These are phyloP conservation scores for Hymenoscyphus repandus DNA, from an alignment of 2,329 filamentous ascomycete species.

Conservation along the genomic window DNA sequence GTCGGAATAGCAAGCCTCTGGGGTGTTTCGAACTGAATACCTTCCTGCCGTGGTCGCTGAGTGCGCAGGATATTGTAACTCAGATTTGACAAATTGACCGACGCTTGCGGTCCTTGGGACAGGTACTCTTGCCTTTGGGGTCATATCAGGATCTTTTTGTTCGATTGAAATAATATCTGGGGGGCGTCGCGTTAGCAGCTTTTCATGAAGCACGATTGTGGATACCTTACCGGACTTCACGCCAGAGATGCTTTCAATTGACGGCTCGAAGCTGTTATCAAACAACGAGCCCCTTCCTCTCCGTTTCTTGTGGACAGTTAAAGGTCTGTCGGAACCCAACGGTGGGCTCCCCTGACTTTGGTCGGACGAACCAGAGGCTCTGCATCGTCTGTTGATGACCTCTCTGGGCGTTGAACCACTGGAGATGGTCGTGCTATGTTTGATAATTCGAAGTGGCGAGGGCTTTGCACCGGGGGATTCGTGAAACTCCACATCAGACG, in stretches of 20 bases:
- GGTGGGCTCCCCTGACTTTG: constrained; percentile 27
- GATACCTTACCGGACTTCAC: neutral
- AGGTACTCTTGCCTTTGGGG: constrained; percentile 22
- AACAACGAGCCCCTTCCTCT: constrained; percentile 18
- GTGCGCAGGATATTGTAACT: constrained; percentile 14
- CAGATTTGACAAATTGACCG: constrained; percentile 25
- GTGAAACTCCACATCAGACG: constrained; percentile 32
- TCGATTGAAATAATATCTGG: neutral
- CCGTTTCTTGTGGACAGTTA: constrained; percentile 28
- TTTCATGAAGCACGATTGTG: neutral
- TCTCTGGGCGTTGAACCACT: constrained; percentile 21
- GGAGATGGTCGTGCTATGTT: constrained; percentile 33
- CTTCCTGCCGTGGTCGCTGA: constrained; percentile 14
- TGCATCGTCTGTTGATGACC: constrained; percentile 18
- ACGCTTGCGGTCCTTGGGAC: constrained; percentile 22
- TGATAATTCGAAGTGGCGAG: constrained; percentile 47
- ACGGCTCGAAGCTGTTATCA: constrained; percentile 15
- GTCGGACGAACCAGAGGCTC: constrained; percentile 19
- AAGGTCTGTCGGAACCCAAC: constrained; percentile 21
- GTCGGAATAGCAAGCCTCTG: constrained; percentile 10
- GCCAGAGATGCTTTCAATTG: neutral
- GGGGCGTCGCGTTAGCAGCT: neutral
- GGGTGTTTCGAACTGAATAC: constrained; percentile 17
- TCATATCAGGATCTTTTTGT: constrained; percentile 22
- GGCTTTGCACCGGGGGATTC: constrained; percentile 33